These are phyloP conservation scores for Monosporascus sp. DNA, from an alignment of 2,329 filamentous ascomycete species.

Conservation along the genomic window DNA sequence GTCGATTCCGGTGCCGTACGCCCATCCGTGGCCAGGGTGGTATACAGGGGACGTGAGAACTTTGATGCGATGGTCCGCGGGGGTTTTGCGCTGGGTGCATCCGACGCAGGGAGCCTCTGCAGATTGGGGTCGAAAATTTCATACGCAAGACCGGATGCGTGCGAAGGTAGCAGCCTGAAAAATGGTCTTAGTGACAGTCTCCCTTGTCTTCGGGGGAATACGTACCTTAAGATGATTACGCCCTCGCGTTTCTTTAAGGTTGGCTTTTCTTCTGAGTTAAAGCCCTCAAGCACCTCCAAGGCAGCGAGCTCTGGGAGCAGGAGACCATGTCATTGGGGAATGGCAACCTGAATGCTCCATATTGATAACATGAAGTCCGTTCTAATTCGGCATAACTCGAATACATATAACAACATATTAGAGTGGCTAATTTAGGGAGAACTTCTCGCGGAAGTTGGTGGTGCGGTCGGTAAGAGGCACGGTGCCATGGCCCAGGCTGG, in stretches of 20 bases:
- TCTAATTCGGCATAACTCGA: no score
- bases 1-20: conserved; percentile 45
- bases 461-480: no score
- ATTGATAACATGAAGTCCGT: no score
- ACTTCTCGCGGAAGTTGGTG: no score
- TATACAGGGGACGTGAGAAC: conserved; percentile 41
- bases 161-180: conserved; percentile 6
- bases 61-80: conserved; percentile 33
- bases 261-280: conserved; percentile 8
- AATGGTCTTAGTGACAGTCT: background rate
- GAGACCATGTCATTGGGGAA: no score
- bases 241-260: conserved; percentile 3
- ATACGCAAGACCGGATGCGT: conserved; percentile 3
- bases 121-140: conserved; percentile 2
- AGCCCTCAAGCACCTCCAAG: conserved; percentile 4
- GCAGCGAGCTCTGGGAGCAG: conserved; percentile 7
- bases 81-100: background rate
- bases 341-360: no score
- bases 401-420: no score
- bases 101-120: conserved; percentile 1
- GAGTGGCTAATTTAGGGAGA: no score
- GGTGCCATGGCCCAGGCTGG: no score
- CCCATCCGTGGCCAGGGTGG: conserved; percentile 47
- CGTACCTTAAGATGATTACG: conserved; percentile 8
- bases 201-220: background rate